These are phyloP conservation scores for Ophiocordyceps sinensis DNA, from an alignment of 2,329 filamentous ascomycete species.

Conservation along the genomic window DNA sequence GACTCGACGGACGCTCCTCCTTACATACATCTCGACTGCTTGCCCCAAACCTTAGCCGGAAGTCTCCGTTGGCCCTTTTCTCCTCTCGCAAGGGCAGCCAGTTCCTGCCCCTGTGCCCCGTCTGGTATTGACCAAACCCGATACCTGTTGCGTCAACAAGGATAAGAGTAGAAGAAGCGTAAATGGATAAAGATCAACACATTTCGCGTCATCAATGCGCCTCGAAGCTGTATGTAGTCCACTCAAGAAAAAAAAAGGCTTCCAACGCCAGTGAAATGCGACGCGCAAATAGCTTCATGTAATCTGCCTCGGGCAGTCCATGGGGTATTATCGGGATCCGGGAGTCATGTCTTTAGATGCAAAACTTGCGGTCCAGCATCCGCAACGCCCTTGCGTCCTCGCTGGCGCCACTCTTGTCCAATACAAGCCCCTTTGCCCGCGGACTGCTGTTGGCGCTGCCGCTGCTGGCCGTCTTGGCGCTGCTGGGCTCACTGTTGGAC, in stretches of 20 bases:
- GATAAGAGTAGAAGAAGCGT: no score
- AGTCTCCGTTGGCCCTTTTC: no score
- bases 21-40: no score
- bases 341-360: constrained; percentile 11
- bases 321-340: not conserved
- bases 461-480: constrained; percentile 25
- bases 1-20: no score
- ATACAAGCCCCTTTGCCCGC: constrained; percentile 11
- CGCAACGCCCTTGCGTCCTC: constrained; percentile 53
- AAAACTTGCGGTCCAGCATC: constrained; percentile 48
- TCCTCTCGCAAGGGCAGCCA: no score
- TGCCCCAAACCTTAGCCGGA: no score
- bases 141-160: no score
- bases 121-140: no score
- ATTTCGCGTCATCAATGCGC: not conserved
- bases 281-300: not conserved
- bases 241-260: not conserved
- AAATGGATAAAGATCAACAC: not conserved
- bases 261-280: not conserved
- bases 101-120: no score
- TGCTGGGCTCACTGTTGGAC: constrained; percentile 29
- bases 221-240: not conserved
- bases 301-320: not conserved
- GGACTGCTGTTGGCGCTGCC: constrained; percentile 28
- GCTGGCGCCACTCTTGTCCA: constrained; percentile 29